A percentile compares a stretch with the other conserved stretches of the same genome.
Evolutionary conservation across 1,139 yeast species (phyloP).

Genomic region (Schwanniomyces etchellsii): DNA sequence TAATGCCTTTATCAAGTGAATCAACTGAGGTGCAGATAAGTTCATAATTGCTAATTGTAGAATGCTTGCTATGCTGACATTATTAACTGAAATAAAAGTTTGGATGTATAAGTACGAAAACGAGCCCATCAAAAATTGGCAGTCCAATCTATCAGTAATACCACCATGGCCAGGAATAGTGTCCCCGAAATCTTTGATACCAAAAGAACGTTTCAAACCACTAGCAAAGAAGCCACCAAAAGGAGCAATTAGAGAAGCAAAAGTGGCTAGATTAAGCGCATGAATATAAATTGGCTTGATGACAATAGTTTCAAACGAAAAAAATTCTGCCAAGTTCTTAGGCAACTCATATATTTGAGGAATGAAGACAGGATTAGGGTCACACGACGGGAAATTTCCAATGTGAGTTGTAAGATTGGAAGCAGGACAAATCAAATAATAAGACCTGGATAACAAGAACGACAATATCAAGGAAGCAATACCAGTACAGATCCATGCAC

Average conservation of each 20-base stretch:
- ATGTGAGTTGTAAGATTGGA: constrained; percentile 53
- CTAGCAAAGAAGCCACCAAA: constrained; percentile 98
- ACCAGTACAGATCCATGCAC: constrained; percentile 95
- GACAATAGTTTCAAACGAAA: constrained; percentile 43
- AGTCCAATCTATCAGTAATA: constrained; percentile 93
- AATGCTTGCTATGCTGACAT: constrained; percentile 65
- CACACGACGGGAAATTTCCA: constrained; percentile 53
- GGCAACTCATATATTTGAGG: constrained; percentile 79
- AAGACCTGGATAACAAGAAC: constrained; percentile 55
- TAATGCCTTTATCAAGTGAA: constrained; percentile 57
- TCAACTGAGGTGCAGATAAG: constrained; percentile 60
- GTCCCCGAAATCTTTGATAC: constrained; percentile 48
- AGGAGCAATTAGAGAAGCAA: constrained; percentile 97
- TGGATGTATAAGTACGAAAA: constrained; percentile 89
- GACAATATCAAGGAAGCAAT: constrained; percentile 66
- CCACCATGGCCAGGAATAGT: constrained; percentile 87
- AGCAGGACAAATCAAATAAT: constrained; percentile 87
- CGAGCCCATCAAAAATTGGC: constrained; percentile 97
- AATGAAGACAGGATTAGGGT: constrained; percentile 79
- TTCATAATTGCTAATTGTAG: constrained; percentile 74
- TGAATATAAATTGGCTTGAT: constrained; percentile 89
- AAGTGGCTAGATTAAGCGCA: constrained; percentile 78
- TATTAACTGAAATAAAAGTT: constrained; percentile 75
- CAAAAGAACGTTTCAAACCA: constrained; percentile 94
- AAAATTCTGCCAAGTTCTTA: constrained; percentile 47